Percentiles rank a stretch among this genome's conserved stretches.
Evolutionary conservation across 352 stramenopile species (phyloP).

Genomic region (Globisporangium nagaii): DNA sequence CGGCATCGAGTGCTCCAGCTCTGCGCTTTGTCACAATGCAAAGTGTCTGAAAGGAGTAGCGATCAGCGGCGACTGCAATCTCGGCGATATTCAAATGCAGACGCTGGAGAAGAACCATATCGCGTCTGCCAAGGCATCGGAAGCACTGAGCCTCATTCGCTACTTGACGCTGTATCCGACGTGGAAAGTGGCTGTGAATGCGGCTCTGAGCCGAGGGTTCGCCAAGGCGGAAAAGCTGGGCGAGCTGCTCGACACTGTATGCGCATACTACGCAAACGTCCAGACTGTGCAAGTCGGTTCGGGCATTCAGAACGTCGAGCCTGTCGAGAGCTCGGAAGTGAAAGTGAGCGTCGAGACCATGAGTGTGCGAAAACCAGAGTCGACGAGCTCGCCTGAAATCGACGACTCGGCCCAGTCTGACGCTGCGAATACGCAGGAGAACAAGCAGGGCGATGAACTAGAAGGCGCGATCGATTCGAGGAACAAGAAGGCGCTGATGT

Average conservation of each 20-base stretch:
- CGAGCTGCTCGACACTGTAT: slow-evolving; percentile 60
- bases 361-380: slow-evolving; percentile 49
- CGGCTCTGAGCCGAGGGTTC: slow-evolving; percentile 47
- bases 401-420: slow-evolving; percentile 25
- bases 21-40: slow-evolving; percentile 50
- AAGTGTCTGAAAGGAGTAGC: slow-evolving; percentile 60
- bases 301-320: slow-evolving; percentile 13
- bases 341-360: slow-evolving; percentile 15
- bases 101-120: slow-evolving; percentile 31
- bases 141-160: slow-evolving; percentile 56
- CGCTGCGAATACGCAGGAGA: not conserved
- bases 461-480: slow-evolving; percentile 18
- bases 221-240: slow-evolving; percentile 38
- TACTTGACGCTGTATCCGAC: slow-evolving; percentile 74
- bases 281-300: not conserved
- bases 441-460: slow-evolving; percentile 5
- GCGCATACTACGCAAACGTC: slow-evolving; percentile 54
- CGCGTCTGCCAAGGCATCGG: slow-evolving; percentile 49
- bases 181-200: slow-evolving; percentile 78
- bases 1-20: slow-evolving; percentile 65
- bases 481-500: slow-evolving; percentile 61
- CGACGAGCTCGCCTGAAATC: slow-evolving; percentile 51
- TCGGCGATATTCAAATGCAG: slow-evolving; percentile 4
- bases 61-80: slow-evolving; percentile 19
- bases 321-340: slow-evolving; percentile 14